phyloP scores from a whole-genome alignment of 106 monocot genomes.

The Alisma plantagoaquatica region DNA sequence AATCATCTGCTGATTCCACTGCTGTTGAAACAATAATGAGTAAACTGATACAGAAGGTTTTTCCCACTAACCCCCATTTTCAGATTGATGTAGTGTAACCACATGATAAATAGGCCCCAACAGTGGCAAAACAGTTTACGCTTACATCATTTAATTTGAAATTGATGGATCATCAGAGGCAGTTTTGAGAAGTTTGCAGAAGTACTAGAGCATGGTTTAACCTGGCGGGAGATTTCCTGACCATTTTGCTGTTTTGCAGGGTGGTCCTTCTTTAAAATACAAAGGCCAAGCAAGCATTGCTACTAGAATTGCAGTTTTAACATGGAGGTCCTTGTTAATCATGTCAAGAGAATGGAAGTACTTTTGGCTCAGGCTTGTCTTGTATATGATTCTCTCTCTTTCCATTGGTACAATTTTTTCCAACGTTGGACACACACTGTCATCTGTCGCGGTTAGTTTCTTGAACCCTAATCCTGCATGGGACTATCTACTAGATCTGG shows the following conservation, averaged over 20 bases:
- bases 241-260: slow-evolving; percentile 39
- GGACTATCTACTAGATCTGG: too few species aligned
- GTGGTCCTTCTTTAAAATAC: slow-evolving; percentile 67
- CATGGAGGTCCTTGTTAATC: slow-evolving; percentile 81
- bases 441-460: slow-evolving; percentile 78
- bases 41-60: slow-evolving; percentile 79
- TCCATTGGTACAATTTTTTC: slow-evolving; percentile 77
- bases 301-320: slow-evolving; percentile 60
- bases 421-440: slow-evolving; percentile 75
- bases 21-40: slow-evolving; percentile 70
- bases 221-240: too few species aligned
- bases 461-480: neutral
- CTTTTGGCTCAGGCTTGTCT: slow-evolving; percentile 75
- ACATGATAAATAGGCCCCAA: too few species aligned
- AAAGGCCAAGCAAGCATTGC: slow-evolving; percentile 60
- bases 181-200: too few species aligned
- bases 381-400: slow-evolving; percentile 59
- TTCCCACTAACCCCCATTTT: too few species aligned
- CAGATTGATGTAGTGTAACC: too few species aligned
- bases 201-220: too few species aligned
- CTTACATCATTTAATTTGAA: too few species aligned
- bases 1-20: slow-evolving; percentile 65
- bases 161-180: too few species aligned
- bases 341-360: slow-evolving; percentile 96
- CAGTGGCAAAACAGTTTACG: too few species aligned